Evolutionary conservation across 164 flowering plant genomes (phyloP), one percentile per base, ranked within the genome.

Genomic region (Akebia trifoliata): DNA sequence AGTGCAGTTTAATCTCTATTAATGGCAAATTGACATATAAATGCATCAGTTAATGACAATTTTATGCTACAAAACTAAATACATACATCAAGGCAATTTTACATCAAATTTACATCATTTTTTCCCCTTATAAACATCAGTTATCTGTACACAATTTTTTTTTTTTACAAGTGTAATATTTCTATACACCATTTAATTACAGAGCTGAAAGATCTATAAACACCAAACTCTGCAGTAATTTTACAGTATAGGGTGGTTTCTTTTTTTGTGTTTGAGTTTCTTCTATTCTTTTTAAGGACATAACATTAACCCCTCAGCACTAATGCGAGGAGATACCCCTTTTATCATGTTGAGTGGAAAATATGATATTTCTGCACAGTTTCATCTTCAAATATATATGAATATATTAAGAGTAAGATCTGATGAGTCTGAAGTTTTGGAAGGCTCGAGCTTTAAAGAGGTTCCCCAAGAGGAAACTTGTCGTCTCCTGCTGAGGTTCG

Each of bases 391-490:
- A n/a, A 51, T 35, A 2, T 40, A 25, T 18, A 24, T 2, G 54
- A 17, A n/a, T 24, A 47, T n/a, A 26, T 67, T 46, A 77, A 2
- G 80, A 76, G 67, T 71, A 77, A 14, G 86, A 83, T 66, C 83
- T 75, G 54, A 83, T 68, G 57, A 77, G 53, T 42, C 80, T 74
- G 52, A 81, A 72, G 54, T 64, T 82, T 30, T 72, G 80, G 26
- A 81, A 70, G 5, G 71, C 61, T 45, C 83, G 62, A 54, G 78
- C 72, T 67, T 71, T 83, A 46, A 87, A 85, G 35, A 90, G 64
- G 68, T 64, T 83, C 9, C 87, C 79, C 11, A 87, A 77, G 45
- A 91, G 75, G 56, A 65, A 82, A 11, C 92, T 66, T 18, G 70
- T 51, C 14, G 84, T 74, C 54, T 72, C 82, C 24, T 76, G 77